These are phyloP conservation scores for Zalaria sp. DNA, from an alignment of 2,329 filamentous ascomycete genomes.

Conservation along the genomic window DNA sequence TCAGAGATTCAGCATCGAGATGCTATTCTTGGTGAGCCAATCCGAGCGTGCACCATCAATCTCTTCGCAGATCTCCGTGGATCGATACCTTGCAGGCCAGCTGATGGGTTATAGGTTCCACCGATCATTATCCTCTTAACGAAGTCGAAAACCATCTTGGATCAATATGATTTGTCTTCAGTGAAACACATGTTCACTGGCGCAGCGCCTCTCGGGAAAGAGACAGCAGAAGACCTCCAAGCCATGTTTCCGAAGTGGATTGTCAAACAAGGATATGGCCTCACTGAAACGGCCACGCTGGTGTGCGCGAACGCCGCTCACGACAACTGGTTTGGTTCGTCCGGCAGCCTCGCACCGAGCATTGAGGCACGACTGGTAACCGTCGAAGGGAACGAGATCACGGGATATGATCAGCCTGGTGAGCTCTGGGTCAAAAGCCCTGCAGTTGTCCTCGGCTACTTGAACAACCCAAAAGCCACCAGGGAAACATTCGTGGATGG, in stretches of 20 bases:
- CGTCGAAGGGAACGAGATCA: constrained; percentile 55
- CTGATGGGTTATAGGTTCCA: constrained; percentile 43
- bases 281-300: constrained; percentile 67
- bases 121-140: constrained; percentile 69
- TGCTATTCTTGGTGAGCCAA: constrained; percentile 45
- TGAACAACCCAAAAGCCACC: constrained; percentile 75
- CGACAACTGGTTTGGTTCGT: constrained; percentile 59
- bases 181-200: constrained; percentile 56
- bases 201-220: constrained; percentile 62
- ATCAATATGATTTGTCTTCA: constrained; percentile 57
- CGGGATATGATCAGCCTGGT: constrained; percentile 56
- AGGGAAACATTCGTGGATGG: constrained; percentile 55
- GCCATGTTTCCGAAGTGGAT: constrained; percentile 49
- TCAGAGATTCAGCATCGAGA: constrained; percentile 53
- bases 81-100: not conserved
- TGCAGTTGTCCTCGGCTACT: constrained; percentile 65
- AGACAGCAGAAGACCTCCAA: constrained; percentile 52
- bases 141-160: constrained; percentile 45
- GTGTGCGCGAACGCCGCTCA: constrained; percentile 44
- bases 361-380: constrained; percentile 52
- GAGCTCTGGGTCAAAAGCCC: constrained; percentile 71
- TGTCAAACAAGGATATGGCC: constrained; percentile 57
- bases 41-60: not conserved
- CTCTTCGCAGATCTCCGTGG: constrained; percentile 13
- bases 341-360: constrained; percentile 54